Evolutionary conservation across 306 rosid species (phyloP).

Genomic region (Citrullus colocynthis): DNA sequence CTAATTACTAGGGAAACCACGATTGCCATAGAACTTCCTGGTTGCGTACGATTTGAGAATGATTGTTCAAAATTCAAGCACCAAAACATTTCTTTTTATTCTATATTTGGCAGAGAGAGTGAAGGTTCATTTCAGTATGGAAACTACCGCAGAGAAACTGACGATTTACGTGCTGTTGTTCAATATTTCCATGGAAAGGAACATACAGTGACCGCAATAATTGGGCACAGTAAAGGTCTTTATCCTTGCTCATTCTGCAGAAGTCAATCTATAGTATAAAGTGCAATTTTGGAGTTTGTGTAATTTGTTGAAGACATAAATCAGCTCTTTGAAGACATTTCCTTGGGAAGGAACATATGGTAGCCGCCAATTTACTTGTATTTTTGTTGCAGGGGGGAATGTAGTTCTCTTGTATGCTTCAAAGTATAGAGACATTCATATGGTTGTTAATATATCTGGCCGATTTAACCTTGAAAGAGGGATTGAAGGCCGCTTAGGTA

Average conservation of each 20-base stretch:
- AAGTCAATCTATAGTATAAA: neutral
- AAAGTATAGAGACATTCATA: constrained; percentile 45
- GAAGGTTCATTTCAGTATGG: constrained; percentile 80
- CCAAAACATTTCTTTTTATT: neutral
- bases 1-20: neutral
- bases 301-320: neutral
- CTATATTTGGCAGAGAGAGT: constrained; percentile 55
- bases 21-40: neutral
- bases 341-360: constrained; percentile 23
- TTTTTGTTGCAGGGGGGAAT: constrained; percentile 61
- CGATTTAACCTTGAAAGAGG: constrained; percentile 71
- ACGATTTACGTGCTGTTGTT: constrained; percentile 56
- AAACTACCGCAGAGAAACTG: constrained; percentile 72
- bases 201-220: constrained; percentile 35
- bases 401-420: constrained; percentile 74
- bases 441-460: constrained; percentile 72
- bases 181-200: constrained; percentile 45
- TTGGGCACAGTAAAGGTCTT: constrained; percentile 92
- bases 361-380: neutral
- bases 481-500: constrained; percentile 77
- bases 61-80: neutral
- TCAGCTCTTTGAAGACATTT: constrained; percentile 21
- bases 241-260: neutral
- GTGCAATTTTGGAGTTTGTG: neutral
- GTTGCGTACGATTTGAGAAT: neutral